Evolutionary conservation across 768 basidiomycete species (phyloP), one percentile per base, ranked within the genome.

Genomic region (Rhizopogon salebrosus): DNA sequence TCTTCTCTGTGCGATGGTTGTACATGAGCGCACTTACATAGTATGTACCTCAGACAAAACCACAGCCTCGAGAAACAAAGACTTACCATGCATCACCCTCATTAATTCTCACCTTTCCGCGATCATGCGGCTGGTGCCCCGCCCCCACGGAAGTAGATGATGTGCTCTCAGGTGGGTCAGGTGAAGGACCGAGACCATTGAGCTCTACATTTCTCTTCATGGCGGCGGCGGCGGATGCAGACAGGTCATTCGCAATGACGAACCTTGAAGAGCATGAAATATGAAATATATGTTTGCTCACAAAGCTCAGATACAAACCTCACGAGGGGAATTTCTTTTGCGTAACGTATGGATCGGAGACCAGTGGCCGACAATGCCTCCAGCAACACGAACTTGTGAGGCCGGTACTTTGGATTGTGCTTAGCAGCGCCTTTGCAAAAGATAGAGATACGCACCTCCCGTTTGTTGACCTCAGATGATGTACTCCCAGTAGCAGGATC

Each of bases 291-390:
- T 54, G 54, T 49, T 18, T 34, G 41, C n/a, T 13, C 14, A 51
- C 26, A 14, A 35, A 36, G 27, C 37, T 24, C 16, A 8, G 20
- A 48, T 42, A 60, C 83, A 65, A 46, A 97, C 95, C 84, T 90
- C 53, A 92, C 80, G 39, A 87, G 78, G 1, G 95, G 93, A 8
- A 99, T 93, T 70, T 99, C 97, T 61, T 97, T 93, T 0, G 95
- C 95, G 67, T 98, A 99, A 34, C 97, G 89, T 50, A 99, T 97
- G 1, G 95, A 88, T 6, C 97, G 85, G 24, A 99, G 78, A 27
- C 97, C 97, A 0, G 95, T 98, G 0, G 97, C 97, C 16, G 95
- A 95, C 29, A 99, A 81, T 0, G 95, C 92, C 70, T 99, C 97
- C 9, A 99, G 76, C 16, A 97, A 77, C 16, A 85, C 83, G 59